These are phyloP conservation scores for Macadamia tetraphylla DNA, from an alignment of 164 flowering plant species.

Conservation along the genomic window DNA sequence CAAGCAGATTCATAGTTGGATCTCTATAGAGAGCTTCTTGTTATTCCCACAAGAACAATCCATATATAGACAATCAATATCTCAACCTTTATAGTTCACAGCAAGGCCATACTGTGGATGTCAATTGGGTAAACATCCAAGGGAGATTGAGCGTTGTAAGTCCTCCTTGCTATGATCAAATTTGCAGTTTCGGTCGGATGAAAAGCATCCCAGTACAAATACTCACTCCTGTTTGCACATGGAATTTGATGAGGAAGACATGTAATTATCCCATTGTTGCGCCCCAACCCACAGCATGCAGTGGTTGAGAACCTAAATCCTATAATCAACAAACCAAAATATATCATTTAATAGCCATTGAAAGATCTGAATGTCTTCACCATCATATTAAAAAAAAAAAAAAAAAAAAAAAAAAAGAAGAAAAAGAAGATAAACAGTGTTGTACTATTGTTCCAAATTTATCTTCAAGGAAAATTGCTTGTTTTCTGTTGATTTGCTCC, in stretches of 20 bases:
- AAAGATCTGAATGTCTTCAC: too few species aligned
- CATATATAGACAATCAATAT: background rate
- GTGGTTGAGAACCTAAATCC: constrained; percentile 18
- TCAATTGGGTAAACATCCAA: constrained; percentile 12
- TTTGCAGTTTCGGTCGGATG: constrained; percentile 43
- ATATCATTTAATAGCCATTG: too few species aligned
- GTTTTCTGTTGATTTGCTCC: too few species aligned
- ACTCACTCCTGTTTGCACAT: constrained; percentile 26
- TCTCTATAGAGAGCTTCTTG: too few species aligned
- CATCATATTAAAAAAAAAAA: too few species aligned
- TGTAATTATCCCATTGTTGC: constrained; percentile 23
- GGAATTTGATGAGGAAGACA: constrained; percentile 30
- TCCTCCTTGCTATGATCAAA: constrained; percentile 16
- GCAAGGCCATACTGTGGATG: constrained; percentile 4
- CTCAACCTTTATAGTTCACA: constrained; percentile 2
- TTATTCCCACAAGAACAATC: too few species aligned
- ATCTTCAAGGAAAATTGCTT: too few species aligned
- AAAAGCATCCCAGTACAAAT: constrained; percentile 36
- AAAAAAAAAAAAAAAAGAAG: too few species aligned
- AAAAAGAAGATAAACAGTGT: too few species aligned
- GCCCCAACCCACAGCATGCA: constrained; percentile 35
- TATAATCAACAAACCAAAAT: background rate
- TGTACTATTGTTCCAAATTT: too few species aligned
- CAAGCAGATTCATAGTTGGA: too few species aligned
- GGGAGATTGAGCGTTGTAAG: constrained; percentile 10